Evolutionary conservation across 352 stramenopile genomes (phyloP), one percentile per base, ranked within the genome.

Genomic region (Phytophthora aleatoria): DNA sequence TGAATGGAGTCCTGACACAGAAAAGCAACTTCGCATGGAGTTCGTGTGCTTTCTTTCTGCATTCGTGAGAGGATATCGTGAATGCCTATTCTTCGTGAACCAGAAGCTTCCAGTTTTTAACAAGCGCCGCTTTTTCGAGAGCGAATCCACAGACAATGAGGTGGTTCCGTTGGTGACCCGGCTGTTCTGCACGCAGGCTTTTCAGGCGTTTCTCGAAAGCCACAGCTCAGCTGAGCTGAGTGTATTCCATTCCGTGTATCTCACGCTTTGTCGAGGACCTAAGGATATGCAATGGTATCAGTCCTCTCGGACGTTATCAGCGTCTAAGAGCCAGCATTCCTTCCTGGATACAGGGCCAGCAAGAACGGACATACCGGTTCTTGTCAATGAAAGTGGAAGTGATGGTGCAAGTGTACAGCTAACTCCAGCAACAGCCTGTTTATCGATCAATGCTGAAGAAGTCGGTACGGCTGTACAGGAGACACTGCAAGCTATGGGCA

Each of bases 51-150:
- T 85, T 35, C 41, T 92, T 12, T 76, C 83, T 5, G 69, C 83
- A 1, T 76, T 91, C 50, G 48, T 95, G 5, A 82, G 77, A 65
- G 87, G 87, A 24, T 95, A 95, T 43, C 87, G 84, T 16, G 87
- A 93, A 38, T 95, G 87, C n/a, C 47, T 95, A 20, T 91, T 95
- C 47, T 95, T 92, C 44, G 87, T 95, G 20, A 92, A 95, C 50
- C 84, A 92, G 42, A 89, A 89, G 48, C 74, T 95, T 8, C 85
- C 87, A 3, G 87, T 95, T n/a, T 95, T 95, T 61, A 93, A 95
- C 74, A 93, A 95, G 58, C 83, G 85, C 2, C 73, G 87, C 1
- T 95, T 92, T 62, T 87, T 93, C 41, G 64, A 86, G 10, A 91
- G 67, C 16, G 76, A 82, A 54, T 71, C 73, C 0, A 66, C 56